Base-by-base conservation (phyloP, 2,329 filamentous ascomycete genomes). In the Fusarium phyllophilum region DNA sequence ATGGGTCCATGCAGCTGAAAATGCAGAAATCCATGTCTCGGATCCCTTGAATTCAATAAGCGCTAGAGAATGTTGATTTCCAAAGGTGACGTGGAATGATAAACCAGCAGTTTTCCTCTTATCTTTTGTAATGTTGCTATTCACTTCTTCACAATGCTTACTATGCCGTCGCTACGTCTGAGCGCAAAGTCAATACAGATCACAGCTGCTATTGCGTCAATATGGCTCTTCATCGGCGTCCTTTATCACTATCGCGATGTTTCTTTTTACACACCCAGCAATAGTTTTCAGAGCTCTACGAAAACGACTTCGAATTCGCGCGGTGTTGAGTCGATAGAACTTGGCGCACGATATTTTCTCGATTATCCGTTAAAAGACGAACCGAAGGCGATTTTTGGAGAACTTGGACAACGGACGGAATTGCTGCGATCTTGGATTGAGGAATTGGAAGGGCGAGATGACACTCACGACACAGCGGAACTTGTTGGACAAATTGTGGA, bases 321-420 rank as follows among this genome's bases (percentile, higher is more conserved):
- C 14, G 39, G 5, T 22, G 3, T 66, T 5, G 72, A 68, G 24
- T 36, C 65, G 3, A 68, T 74, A 13, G 65, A 46, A 1, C 45
- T 76, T 8, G 67, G 61, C 44, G 75, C 65, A 8, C 75, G 67
- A 15, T 76, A 79, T 42, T 79, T 81, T 33, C 68, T 74, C 49
- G 78, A 81, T 22, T 78, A 77, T 18, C 79, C 79, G 2, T 70
- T 82, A n/a, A 52, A 55, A 0, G 63, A 76, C n/a, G 76, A 81
- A 0, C 82, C 80, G 52, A 81, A 78, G 17, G 72, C 77, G 8
- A 68, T 78, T 6, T 83, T 82, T 59, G 81, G 80, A 42, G 76
- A 82, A 48, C 41, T 80, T 14, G 81, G 81, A 38, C 77, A 80
- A 38, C 80, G 82, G 0, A 77, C 68, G 24, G 57, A 68, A n/a